Percentiles rank a stretch among this genome's conserved stretches.
Conservation (phyloP, 176 grass and related monocot genomes). For the Oryza punctata region DNA sequence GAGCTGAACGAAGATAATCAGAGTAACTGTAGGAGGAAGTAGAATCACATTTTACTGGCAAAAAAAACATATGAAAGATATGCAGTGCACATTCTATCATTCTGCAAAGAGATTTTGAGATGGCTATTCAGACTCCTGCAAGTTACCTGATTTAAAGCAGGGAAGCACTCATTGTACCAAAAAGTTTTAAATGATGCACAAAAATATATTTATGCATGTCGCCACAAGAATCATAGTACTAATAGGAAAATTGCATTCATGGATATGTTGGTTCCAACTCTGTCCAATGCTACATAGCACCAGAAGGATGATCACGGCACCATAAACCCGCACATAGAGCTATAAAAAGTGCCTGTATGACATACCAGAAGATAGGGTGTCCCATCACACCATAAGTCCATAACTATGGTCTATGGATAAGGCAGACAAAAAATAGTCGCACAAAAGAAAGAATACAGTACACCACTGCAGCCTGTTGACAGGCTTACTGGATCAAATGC, state of each 20-base stretch:
- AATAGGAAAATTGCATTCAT: constrained; percentile 2
- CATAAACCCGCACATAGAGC: constrained; percentile 1
- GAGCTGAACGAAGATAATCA: not conserved
- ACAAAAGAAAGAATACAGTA: not conserved
- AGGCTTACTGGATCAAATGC: constrained; percentile 22
- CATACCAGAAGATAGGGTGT: constrained; percentile 2
- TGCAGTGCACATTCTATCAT: not conserved
- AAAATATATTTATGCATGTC: not conserved
- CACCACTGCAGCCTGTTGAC: not conserved
- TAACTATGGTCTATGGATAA: not conserved
- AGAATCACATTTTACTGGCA: not conserved
- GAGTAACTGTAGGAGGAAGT: not conserved
- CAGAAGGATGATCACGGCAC: not conserved
- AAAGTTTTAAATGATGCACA: not conserved
- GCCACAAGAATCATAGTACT: not conserved
- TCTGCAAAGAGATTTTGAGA: too few relatives aligned
- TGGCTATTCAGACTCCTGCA: not conserved
- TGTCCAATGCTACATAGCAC: not conserved
- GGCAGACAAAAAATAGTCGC: constrained; percentile 2
- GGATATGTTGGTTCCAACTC: not conserved
- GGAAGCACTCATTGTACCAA: not conserved
- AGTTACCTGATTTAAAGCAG: constrained; percentile 3
- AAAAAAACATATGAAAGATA: not conserved
- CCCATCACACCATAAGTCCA: not conserved
- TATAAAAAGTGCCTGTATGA: not conserved